Percentiles rank a stretch among this genome's conserved stretches.
These are phyloP conservation scores for Stachybotrys chlorohalonatus DNA, from an alignment of 2,329 filamentous ascomycete genomes.

Conservation along the genomic window DNA sequence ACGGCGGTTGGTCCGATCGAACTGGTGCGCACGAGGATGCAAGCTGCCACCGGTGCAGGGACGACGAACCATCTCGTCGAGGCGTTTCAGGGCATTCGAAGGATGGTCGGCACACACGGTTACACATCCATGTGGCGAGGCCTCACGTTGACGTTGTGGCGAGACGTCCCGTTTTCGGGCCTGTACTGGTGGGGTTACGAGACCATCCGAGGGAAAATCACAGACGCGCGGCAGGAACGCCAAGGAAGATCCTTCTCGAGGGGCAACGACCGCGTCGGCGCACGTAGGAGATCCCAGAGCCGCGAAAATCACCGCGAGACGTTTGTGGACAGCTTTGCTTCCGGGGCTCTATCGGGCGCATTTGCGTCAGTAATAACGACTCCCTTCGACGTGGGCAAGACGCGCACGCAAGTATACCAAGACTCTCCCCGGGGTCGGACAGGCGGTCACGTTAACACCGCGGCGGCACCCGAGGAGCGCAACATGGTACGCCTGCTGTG, in stretches of 20 bases:
- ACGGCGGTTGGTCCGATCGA: constrained; percentile 83
- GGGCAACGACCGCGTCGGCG: constrained; percentile 26
- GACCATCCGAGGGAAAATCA: constrained; percentile 62
- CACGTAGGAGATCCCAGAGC: constrained; percentile 48
- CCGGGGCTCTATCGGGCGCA: constrained; percentile 74
- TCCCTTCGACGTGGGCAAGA: constrained; percentile 97
- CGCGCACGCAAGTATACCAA: constrained; percentile 75
- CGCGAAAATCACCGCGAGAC: constrained; percentile 66
- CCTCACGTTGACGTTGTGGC: constrained; percentile 83
- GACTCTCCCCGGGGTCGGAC: constrained; percentile 32
- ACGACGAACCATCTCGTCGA: constrained; percentile 65
- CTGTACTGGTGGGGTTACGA: constrained; percentile 99
- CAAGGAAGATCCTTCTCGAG: constrained; percentile 28
- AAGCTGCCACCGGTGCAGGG: constrained; percentile 54
- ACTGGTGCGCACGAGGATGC: constrained; percentile 86
- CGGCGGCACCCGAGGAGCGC: constrained; percentile 57
- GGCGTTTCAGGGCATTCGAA: constrained; percentile 64
- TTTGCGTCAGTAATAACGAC: constrained; percentile 83
- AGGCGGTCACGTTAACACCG: constrained; percentile 23
- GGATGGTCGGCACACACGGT: constrained; percentile 71
- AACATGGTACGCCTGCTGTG: constrained; percentile 76
- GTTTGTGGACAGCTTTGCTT: constrained; percentile 80
- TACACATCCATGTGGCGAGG: constrained; percentile 85
- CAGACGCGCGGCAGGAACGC: constrained; percentile 53
- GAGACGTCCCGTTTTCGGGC: constrained; percentile 93